Evolutionary conservation across 805 yeast species (phyloP).

Genomic region (Wickerhamiella occidentalis): DNA sequence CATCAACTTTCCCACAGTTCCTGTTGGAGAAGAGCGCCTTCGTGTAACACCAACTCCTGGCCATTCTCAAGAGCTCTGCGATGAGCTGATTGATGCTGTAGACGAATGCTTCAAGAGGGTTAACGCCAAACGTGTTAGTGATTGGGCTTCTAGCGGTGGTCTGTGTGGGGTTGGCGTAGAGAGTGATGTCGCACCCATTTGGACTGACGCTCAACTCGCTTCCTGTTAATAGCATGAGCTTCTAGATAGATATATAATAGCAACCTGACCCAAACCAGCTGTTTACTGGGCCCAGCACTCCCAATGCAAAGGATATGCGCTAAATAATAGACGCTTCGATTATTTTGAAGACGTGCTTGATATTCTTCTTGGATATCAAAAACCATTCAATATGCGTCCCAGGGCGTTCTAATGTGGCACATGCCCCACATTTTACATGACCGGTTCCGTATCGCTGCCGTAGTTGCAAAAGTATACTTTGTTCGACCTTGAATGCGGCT

Average conservation of each 20-base stretch:
- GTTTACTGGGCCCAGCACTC: no score
- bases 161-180: constrained; percentile 72
- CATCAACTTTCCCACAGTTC: constrained; percentile 95
- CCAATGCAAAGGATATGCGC: neutral
- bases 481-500: constrained; percentile 20
- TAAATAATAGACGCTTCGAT: constrained; percentile 11
- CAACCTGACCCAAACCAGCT: no score
- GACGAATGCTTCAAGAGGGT: constrained; percentile 70
- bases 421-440: constrained; percentile 24
- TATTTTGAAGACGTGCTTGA: constrained; percentile 6
- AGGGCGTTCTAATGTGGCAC: constrained; percentile 10
- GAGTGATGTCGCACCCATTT: constrained; percentile 47
- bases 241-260: neutral
- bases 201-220: constrained; percentile 73
- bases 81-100: constrained; percentile 63
- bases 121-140: constrained; percentile 57
- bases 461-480: constrained; percentile 19
- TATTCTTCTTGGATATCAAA: constrained; percentile 13
- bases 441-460: constrained; percentile 22
- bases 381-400: constrained; percentile 25
- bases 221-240: neutral
- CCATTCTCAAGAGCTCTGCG: constrained; percentile 65
- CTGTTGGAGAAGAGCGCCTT: constrained; percentile 89
- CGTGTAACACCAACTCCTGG: constrained; percentile 99
- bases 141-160: constrained; percentile 78